phyloP scores from a whole-genome alignment of 2,329 filamentous ascomycete genomes.

The Fusarium cyanostomum region DNA sequence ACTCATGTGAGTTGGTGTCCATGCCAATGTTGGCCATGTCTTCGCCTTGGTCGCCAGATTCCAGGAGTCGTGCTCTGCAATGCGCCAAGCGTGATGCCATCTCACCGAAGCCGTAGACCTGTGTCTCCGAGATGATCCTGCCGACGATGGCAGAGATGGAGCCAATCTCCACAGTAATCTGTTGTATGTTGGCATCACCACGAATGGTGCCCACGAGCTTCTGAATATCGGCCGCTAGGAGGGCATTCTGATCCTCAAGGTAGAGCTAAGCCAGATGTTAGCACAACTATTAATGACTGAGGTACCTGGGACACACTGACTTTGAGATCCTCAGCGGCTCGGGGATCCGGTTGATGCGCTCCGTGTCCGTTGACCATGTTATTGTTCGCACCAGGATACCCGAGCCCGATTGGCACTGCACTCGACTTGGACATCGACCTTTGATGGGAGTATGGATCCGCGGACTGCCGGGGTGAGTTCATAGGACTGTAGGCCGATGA shows the following conservation, averaged over 20 bases:
- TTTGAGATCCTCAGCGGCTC: constrained; percentile 61
- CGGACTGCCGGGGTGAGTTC: constrained; percentile 72
- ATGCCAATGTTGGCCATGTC: constrained; percentile 64
- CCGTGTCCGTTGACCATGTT: constrained; percentile 52
- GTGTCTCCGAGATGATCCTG: constrained; percentile 73
- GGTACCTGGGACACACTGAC: constrained; percentile 33
- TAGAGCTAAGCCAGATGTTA: constrained; percentile 65
- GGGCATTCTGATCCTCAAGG: constrained; percentile 83
- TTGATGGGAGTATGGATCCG: constrained; percentile 52
- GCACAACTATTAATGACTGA: neutral
- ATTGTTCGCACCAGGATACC: constrained; percentile 49
- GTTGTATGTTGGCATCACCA: constrained; percentile 67
- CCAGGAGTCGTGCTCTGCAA: constrained; percentile 72
- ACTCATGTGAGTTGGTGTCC: constrained; percentile 61
- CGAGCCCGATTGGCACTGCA: constrained; percentile 51
- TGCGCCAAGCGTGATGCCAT: constrained; percentile 66
- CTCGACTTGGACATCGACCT: constrained; percentile 42
- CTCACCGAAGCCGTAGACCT: constrained; percentile 62
- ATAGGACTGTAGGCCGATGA: constrained; percentile 81
- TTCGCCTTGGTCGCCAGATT: constrained; percentile 69
- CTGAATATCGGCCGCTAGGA: constrained; percentile 82
- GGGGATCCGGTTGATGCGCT: constrained; percentile 51
- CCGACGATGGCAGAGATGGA: constrained; percentile 76
- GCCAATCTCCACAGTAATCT: constrained; percentile 75
- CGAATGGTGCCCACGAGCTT: constrained; percentile 79